phyloP scores from a whole-genome alignment of 257 asterid species.

The Striga asiatica region DNA sequence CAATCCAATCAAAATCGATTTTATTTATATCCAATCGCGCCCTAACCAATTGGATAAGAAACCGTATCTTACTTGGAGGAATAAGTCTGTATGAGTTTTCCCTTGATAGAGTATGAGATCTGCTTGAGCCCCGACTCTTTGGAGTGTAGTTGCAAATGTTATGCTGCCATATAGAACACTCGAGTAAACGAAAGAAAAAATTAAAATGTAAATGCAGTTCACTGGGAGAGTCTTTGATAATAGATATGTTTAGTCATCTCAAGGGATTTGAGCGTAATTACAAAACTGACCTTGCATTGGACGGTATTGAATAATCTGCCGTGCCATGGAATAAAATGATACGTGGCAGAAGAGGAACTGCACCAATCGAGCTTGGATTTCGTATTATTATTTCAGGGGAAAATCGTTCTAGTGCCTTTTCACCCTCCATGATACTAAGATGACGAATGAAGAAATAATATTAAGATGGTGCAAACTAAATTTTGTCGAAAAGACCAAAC shows the following conservation, averaged over 20 bases:
- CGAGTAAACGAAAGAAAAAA: no score
- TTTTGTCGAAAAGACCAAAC: no score
- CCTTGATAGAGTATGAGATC: slow-evolving; percentile 66
- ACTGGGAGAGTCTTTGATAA: no score
- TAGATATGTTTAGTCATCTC: no score
- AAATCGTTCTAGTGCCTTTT: slow-evolving; percentile 50
- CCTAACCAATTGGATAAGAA: no score
- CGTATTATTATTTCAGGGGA: slow-evolving; percentile 76
- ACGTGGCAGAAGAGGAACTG: slow-evolving; percentile 54
- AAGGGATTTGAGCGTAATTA: no score
- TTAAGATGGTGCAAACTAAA: slow-evolving; percentile 6
- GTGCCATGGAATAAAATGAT: slow-evolving; percentile 76
- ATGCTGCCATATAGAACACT: slow-evolving; percentile 55
- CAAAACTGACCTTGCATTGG: slow-evolving; percentile 48
- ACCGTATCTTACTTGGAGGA: slow-evolving; percentile 91
- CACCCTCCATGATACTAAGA: slow-evolving; percentile 94
- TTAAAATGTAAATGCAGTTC: no score
- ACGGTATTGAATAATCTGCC: slow-evolving; percentile 71
- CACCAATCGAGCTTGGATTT: slow-evolving; percentile 26
- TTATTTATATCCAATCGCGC: no score
- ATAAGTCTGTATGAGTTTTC: slow-evolving; percentile 88
- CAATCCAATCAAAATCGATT: no score
- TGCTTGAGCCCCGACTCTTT: slow-evolving; percentile 53
- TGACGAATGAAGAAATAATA: slow-evolving; percentile 9
- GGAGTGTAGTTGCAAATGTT: slow-evolving; percentile 50